phyloP scores from a whole-genome alignment of 2,329 filamentous ascomycete genomes.

The Fusarium sp. region DNA sequence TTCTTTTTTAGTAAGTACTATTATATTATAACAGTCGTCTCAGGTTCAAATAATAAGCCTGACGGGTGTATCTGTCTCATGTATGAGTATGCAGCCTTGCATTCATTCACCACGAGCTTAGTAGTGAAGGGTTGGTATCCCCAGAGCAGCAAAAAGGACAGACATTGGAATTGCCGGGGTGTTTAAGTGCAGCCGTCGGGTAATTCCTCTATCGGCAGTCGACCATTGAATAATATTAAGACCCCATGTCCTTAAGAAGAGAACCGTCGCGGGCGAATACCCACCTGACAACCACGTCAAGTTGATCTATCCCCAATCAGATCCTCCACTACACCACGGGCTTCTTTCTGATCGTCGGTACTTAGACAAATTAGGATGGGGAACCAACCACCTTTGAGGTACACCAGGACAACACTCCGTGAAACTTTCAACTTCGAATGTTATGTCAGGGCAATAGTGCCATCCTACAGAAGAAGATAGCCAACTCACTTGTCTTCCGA shows the following conservation, averaged over 20 bases:
- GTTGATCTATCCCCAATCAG: conserved; percentile 25
- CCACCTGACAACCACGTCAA: conserved; percentile 10
- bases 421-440: neutral
- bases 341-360: neutral
- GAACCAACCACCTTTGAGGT: neutral
- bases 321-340: conserved; percentile 1
- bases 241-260: conserved; percentile 22
- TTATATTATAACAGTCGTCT: neutral
- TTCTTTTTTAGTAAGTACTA: neutral
- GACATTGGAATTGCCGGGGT: neutral
- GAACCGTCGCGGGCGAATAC: conserved; percentile 1
- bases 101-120: neutral
- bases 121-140: neutral
- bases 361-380: neutral
- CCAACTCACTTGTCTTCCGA: neutral
- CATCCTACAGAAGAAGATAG: neutral
- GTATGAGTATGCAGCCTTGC: neutral
- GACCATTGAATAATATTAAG: conserved; percentile 4
- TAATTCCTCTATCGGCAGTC: conserved; percentile 10
- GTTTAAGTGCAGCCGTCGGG: neutral
- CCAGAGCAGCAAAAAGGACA: neutral
- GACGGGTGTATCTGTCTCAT: too few relatives aligned
- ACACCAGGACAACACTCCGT: neutral
- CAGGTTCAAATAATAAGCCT: neutral
- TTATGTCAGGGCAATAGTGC: neutral